These are phyloP conservation scores for Sphagnum magellanicum DNA, from an alignment of 228 moss, liverwort and hornwort genomes.

Conservation along the genomic window DNA sequence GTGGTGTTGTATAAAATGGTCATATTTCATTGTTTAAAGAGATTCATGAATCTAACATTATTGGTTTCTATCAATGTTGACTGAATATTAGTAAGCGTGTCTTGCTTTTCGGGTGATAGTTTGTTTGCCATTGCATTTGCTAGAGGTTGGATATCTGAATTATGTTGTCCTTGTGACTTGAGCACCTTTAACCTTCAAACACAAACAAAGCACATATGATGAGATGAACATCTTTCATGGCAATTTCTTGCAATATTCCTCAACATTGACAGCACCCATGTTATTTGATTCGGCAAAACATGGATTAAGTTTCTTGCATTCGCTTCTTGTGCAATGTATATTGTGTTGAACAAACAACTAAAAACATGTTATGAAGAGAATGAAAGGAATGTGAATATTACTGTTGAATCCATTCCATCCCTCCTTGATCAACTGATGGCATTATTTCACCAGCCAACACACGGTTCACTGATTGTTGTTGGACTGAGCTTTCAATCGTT, in stretches of 20 bases:
- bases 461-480: conserved; percentile 59
- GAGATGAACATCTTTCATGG: too few relatives aligned
- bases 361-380: too few relatives aligned
- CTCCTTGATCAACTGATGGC: conserved; percentile 51
- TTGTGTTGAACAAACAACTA: too few relatives aligned
- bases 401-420: conserved; percentile 68
- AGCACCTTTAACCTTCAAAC: conserved; percentile 14
- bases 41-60: too few relatives aligned
- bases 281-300: too few relatives aligned
- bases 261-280: too few relatives aligned
- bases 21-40: too few relatives aligned
- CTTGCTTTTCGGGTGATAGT: not conserved
- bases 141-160: not conserved
- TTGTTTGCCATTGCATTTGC: not conserved
- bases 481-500: conserved; percentile 55
- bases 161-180: conserved; percentile 7
- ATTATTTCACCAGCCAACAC: conserved; percentile 68
- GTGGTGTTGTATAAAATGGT: too few relatives aligned
- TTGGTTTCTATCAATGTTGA: too few relatives aligned
- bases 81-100: not conserved
- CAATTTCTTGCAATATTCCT: too few relatives aligned
- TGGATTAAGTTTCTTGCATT: too few relatives aligned
- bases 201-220: not conserved
- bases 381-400: conserved; percentile 9
- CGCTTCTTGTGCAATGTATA: too few relatives aligned